Percentiles rank a stretch among this genome's conserved stretches.
phyloP scores from a whole-genome alignment of 495 filamentous ascomycete species.

The Xylaria longipes region DNA sequence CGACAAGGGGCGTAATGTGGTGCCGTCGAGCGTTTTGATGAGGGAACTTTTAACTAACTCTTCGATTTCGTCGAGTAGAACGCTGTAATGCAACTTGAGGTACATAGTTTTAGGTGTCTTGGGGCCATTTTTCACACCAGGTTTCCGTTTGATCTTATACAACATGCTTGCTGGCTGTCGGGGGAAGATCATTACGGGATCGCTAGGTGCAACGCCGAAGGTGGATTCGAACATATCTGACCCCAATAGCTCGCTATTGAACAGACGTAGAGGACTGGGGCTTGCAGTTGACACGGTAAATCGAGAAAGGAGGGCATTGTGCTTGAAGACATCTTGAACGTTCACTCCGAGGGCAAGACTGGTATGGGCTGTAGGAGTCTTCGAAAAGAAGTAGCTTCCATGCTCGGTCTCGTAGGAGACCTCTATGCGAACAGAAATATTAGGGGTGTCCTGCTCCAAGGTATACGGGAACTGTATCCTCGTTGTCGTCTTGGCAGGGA shows the following conservation, averaged over 20 bases:
- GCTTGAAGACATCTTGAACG: slow-evolving; percentile 94
- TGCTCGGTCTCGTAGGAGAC: slow-evolving; percentile 76
- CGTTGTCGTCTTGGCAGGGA: slow-evolving; percentile 57
- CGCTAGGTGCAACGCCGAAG: slow-evolving; percentile 59
- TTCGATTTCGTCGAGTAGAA: slow-evolving; percentile 74
- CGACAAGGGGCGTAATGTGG: slow-evolving; percentile 50
- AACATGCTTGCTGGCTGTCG: slow-evolving; percentile 82
- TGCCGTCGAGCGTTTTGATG: slow-evolving; percentile 45
- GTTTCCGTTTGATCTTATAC: slow-evolving; percentile 73
- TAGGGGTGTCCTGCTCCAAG: slow-evolving; percentile 75
- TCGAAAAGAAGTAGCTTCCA: slow-evolving; percentile 74
- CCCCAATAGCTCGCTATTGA: slow-evolving; percentile 70
- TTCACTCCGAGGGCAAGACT: slow-evolving; percentile 88
- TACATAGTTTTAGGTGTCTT: slow-evolving; percentile 62
- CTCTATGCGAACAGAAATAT: slow-evolving; percentile 77
- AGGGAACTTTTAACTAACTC: slow-evolving; percentile 50
- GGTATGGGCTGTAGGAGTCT: slow-evolving; percentile 68
- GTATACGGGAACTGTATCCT: slow-evolving; percentile 81
- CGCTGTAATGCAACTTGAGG: slow-evolving; percentile 77
- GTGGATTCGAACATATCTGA: slow-evolving; percentile 73
- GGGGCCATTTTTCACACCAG: slow-evolving; percentile 35
- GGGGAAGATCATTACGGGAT: slow-evolving; percentile 72
- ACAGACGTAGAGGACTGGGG: slow-evolving; percentile 73
- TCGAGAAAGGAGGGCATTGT: slow-evolving; percentile 78
- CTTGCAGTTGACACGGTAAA: slow-evolving; percentile 86